Evolutionary conservation across 352 stramenopile genomes (phyloP).

Genomic region (Pythium graminicola): DNA sequence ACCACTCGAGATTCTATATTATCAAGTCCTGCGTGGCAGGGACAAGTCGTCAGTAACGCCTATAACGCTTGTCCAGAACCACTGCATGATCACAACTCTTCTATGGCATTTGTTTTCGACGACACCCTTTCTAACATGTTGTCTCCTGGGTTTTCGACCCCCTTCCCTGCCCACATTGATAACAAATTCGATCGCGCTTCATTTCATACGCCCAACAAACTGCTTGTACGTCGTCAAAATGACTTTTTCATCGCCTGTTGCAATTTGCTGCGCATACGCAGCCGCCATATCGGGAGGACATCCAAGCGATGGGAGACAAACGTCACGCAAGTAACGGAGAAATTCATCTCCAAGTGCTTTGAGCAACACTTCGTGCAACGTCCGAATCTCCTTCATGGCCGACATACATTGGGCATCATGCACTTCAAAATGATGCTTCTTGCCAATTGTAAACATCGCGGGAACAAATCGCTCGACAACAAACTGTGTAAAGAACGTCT

Average conservation of each 20-base stretch:
- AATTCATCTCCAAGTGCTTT: constrained; percentile 56
- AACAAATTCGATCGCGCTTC: neutral
- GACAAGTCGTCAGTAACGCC: no score
- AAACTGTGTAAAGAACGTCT: constrained; percentile 49
- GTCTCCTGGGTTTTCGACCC: neutral
- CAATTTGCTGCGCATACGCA: constrained; percentile 56
- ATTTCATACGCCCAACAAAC: constrained; percentile 47
- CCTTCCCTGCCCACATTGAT: neutral
- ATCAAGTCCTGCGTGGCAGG: no score
- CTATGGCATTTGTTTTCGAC: neutral
- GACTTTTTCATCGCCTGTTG: constrained; percentile 50
- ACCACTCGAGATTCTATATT: no score
- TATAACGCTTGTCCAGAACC: no score
- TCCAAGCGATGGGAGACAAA: constrained; percentile 52
- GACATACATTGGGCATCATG: constrained; percentile 59
- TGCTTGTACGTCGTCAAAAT: constrained; percentile 64
- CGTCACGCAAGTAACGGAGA: constrained; percentile 46
- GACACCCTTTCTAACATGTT: neutral
- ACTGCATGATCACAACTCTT: no score
- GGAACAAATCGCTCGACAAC: constrained; percentile 62
- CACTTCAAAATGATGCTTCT: constrained; percentile 63
- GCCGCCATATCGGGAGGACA: constrained; percentile 50
- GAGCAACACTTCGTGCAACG: constrained; percentile 57
- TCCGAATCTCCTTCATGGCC: constrained; percentile 71
- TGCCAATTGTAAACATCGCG: constrained; percentile 61